A percentile compares a stretch with the other conserved stretches of the same genome.
phyloP scores from a whole-genome alignment of 805 yeast species.

The Sugiyamaella lignohabitans region DNA sequence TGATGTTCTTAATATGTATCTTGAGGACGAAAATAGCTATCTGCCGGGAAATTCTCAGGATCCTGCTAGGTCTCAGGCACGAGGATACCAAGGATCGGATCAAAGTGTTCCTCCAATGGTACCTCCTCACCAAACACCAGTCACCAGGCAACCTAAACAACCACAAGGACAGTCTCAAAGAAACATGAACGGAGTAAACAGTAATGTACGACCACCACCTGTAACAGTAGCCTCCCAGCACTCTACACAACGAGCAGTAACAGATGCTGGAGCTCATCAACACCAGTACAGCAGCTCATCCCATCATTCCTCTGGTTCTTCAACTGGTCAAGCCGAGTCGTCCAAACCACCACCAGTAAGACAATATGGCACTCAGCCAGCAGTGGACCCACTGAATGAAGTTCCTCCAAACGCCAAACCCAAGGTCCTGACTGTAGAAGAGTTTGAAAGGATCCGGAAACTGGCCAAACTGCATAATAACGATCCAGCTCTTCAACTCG shows the following conservation, averaged over 20 bases:
- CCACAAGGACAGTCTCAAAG: slow-evolving; percentile 5
- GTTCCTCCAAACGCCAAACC: slow-evolving; percentile 7
- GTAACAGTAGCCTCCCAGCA: neutral
- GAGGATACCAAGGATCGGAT: neutral
- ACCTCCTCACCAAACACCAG: neutral
- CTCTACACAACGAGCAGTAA: neutral
- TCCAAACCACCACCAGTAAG: slow-evolving; percentile 14
- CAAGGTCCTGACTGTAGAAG: slow-evolving; percentile 25
- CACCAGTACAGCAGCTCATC: neutral
- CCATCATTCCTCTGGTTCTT: slow-evolving; percentile 1
- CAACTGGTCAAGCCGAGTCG: neutral
- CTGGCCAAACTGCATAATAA: slow-evolving; percentile 22
- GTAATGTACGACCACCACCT: too few species aligned
- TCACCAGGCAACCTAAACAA: neutral
- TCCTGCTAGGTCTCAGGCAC: neutral
- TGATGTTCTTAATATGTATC: slow-evolving; percentile 9
- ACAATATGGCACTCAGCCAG: slow-evolving; percentile 3
- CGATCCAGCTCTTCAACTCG: slow-evolving; percentile 48
- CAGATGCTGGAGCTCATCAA: slow-evolving; percentile 1
- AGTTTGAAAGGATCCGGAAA: slow-evolving; percentile 26
- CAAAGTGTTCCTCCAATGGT: neutral
- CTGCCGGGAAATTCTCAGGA: neutral
- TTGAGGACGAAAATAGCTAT: neutral
- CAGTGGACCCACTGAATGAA: slow-evolving; percentile 13
- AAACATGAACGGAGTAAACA: too few species aligned